Evolutionary conservation across 2,329 filamentous ascomycete species (phyloP).

Genomic region (Chaetomium olivaceum): DNA sequence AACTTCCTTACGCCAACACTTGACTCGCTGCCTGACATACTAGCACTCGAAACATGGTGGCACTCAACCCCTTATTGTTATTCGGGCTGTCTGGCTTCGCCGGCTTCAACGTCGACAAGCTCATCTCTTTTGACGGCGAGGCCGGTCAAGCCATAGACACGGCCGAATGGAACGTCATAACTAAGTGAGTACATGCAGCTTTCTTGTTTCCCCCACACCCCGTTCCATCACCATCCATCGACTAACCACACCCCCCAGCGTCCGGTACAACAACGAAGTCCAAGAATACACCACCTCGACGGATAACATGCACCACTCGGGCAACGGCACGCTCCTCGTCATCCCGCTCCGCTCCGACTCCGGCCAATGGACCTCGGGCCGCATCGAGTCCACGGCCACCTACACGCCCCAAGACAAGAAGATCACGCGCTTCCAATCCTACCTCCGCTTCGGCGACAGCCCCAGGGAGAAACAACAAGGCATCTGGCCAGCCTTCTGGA

Average conservation of each 20-base stretch:
- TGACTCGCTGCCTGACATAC: background rate
- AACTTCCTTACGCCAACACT: background rate
- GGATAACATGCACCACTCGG: constrained; percentile 52
- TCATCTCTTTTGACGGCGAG: background rate
- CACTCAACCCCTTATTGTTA: background rate
- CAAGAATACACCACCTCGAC: constrained; percentile 49
- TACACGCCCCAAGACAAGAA: constrained; percentile 46
- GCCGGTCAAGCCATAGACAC: constrained; percentile 2
- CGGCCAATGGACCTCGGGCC: constrained; percentile 51
- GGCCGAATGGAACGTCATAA: constrained; percentile 7
- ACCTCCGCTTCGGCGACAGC: constrained; percentile 47
- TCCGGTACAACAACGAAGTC: constrained; percentile 46
- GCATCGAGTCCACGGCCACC: constrained; percentile 48
- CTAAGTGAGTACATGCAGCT: background rate
- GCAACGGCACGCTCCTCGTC: constrained; percentile 51
- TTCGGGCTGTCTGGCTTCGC: background rate
- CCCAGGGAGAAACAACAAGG: constrained; percentile 44
- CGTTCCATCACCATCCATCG: background rate
- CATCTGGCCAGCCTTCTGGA: constrained; percentile 57
- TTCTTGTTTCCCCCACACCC: background rate
- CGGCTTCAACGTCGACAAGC: background rate
- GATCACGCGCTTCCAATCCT: constrained; percentile 45
- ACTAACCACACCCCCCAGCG: background rate
- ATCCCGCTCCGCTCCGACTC: constrained; percentile 44
- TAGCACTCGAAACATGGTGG: background rate